Percentiles rank a stretch among this genome's conserved stretches.
Evolutionary conservation across 2,329 filamentous ascomycete genomes (phyloP).

Genomic region (Aspergillus niger): DNA sequence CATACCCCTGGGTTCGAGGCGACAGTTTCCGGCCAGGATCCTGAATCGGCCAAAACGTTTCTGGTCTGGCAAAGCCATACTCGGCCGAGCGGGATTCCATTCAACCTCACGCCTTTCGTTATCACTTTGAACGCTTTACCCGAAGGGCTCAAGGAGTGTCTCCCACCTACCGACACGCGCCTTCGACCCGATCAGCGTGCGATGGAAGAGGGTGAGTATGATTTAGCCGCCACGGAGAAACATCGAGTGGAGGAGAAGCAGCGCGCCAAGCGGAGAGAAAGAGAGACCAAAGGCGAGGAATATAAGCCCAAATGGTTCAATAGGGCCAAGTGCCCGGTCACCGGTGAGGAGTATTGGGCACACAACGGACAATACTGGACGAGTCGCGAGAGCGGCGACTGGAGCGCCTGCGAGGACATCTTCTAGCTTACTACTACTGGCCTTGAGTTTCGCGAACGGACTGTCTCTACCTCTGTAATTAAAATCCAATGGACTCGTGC

Average conservation of each 20-base stretch:
- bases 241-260: conserved; percentile 92
- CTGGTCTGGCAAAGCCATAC: conserved; percentile 89
- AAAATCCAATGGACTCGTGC: too few relatives aligned
- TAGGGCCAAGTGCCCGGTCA: conserved; percentile 71
- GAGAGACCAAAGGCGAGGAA: conserved; percentile 77
- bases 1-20: conserved; percentile 88
- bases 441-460: neutral
- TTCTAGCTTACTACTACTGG: conserved; percentile 47
- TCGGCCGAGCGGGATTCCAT: conserved; percentile 81
- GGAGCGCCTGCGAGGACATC: conserved; percentile 74
- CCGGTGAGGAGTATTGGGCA: conserved; percentile 87
- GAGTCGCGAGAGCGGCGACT: conserved; percentile 62
- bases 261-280: conserved; percentile 68
- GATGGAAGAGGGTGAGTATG: conserved; percentile 98
- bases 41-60: conserved; percentile 69
- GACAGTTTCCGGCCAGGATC: conserved; percentile 56
- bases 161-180: conserved; percentile 93
- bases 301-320: conserved; percentile 85
- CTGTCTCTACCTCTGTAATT: too few relatives aligned
- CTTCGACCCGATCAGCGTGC: conserved; percentile 90
- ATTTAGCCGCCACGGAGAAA: conserved; percentile 90
- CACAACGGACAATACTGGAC: conserved; percentile 90
- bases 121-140: conserved; percentile 91
- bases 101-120: conserved; percentile 96
- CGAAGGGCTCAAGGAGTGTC: conserved; percentile 71